A percentile compares a stretch with the other conserved stretches of the same genome.
Conservation (phyloP, 129 eudicot genomes). For the Artemisia argyi region DNA sequence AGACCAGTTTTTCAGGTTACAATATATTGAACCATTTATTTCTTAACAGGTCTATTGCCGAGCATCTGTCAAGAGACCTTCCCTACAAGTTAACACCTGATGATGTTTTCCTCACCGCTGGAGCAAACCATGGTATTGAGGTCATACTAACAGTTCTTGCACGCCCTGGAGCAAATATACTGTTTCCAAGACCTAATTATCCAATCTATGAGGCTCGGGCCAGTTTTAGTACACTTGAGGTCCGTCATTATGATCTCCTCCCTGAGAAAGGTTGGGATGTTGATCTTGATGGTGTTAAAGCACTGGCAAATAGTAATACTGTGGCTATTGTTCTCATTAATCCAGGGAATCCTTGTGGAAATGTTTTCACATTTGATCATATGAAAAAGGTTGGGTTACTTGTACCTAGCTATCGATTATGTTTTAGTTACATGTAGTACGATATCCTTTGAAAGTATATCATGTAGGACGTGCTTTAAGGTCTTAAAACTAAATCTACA, state of each 20-base stretch:
- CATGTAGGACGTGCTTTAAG: no score
- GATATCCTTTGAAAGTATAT: no score
- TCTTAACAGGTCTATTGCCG: slow-evolving; percentile 42
- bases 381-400: slow-evolving; percentile 52
- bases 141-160: slow-evolving; percentile 39
- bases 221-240: slow-evolving; percentile 38
- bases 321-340: slow-evolving; percentile 71
- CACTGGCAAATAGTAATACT: slow-evolving; percentile 68
- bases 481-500: no score
- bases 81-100: slow-evolving; percentile 38
- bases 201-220: slow-evolving; percentile 40
- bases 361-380: slow-evolving; percentile 59
- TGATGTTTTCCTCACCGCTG: slow-evolving; percentile 39
- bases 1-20: no score
- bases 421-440: no score
- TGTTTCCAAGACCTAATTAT: slow-evolving; percentile 43
- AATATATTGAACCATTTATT: background rate
- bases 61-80: slow-evolving; percentile 41
- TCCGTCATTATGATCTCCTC: slow-evolving; percentile 57
- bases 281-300: slow-evolving; percentile 57
- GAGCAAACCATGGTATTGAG: slow-evolving; percentile 47
- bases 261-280: slow-evolving; percentile 72
- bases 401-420: no score
- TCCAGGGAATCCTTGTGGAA: slow-evolving; percentile 92
- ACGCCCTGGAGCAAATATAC: slow-evolving; percentile 42